Evolutionary conservation across 2,329 filamentous ascomycete species (phyloP).

Genomic region (Calonectria naviculata): DNA sequence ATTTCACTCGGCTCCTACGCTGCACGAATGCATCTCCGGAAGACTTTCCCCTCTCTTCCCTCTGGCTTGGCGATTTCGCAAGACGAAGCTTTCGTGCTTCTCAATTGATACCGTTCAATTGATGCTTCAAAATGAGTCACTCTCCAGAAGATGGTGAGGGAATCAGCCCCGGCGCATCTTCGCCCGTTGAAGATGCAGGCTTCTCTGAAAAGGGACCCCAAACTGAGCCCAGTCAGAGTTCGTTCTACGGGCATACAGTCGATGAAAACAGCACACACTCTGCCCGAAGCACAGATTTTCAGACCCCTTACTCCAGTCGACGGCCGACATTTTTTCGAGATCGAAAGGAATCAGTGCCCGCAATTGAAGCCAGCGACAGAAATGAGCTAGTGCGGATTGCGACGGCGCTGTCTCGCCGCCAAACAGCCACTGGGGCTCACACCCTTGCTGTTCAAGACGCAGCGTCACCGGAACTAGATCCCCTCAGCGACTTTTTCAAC

Average conservation of each 20-base stretch:
- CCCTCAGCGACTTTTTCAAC: conserved; percentile 52
- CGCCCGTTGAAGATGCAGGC: background rate
- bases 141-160: background rate
- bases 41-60: background rate
- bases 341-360: background rate
- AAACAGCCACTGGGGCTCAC: conserved; percentile 21
- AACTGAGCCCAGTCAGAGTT: background rate
- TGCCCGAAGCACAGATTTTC: background rate
- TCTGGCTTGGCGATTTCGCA: background rate
- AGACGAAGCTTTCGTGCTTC: background rate
- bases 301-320: background rate
- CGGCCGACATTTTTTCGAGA: background rate
- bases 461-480: conserved; percentile 50
- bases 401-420: conserved; percentile 50
- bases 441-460: conserved; percentile 37
- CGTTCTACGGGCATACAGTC: background rate
- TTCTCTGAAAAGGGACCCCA: background rate
- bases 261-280: background rate
- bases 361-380: conserved; percentile 47
- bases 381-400: conserved; percentile 53
- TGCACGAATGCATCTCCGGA: background rate
- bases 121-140: background rate
- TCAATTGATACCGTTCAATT: background rate
- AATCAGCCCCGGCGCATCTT: background rate
- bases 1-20: background rate